These are phyloP conservation scores for Chenopodium quinoa DNA, from an alignment of 148 eudicot species.

Conservation along the genomic window DNA sequence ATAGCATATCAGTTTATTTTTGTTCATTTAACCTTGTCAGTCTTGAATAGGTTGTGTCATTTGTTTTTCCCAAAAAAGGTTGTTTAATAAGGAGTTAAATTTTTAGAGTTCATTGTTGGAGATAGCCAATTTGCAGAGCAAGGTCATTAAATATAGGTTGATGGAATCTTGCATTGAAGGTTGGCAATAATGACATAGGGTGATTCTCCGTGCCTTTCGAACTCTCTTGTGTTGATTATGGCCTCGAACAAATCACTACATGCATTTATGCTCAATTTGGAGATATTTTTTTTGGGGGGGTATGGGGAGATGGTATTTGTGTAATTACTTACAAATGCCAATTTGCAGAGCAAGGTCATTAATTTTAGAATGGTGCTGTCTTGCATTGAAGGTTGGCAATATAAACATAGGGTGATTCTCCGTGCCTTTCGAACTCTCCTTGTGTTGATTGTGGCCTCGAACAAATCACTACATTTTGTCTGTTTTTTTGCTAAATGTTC, in stretches of 20 bases:
- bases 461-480: constrained; percentile 8
- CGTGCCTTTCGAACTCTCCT: background rate
- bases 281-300: too few relatives aligned
- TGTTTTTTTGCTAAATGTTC: background rate
- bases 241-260: constrained; percentile 17
- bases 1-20: too few relatives aligned
- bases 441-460: background rate
- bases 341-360: background rate
- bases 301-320: too few relatives aligned
- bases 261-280: too few relatives aligned
- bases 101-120: background rate
- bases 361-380: background rate
- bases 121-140: constrained; percentile 20
- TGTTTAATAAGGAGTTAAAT: background rate
- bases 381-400: background rate
- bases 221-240: constrained; percentile 1
- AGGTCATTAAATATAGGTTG: constrained; percentile 12
- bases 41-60: too few relatives aligned
- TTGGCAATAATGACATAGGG: constrained; percentile 9
- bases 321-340: background rate
- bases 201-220: constrained; percentile 24
- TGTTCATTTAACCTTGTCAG: too few relatives aligned
- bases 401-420: background rate
- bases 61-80: too few relatives aligned
- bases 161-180: constrained; percentile 23